Conservation (phyloP, 2,329 filamentous ascomycete genomes). For the Fusarium sp. region DNA sequence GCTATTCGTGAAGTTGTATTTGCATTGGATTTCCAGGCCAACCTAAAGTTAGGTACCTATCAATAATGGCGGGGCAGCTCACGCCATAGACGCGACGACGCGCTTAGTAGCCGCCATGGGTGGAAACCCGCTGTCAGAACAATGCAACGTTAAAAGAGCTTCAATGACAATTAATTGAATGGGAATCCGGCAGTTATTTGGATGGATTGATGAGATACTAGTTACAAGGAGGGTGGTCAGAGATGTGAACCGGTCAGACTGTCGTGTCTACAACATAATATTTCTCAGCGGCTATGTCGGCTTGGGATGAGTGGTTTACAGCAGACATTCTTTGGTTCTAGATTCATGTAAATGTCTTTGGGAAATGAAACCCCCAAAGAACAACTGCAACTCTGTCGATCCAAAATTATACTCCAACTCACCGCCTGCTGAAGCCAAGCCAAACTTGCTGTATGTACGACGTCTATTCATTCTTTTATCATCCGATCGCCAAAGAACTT, state of each 20-base stretch:
- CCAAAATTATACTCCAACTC: slow-evolving; percentile 28
- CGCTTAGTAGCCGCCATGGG: slow-evolving; percentile 43
- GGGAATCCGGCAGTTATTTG: neutral
- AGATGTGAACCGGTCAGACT: neutral
- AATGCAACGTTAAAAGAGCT: slow-evolving; percentile 24
- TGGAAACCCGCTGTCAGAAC: slow-evolving; percentile 10
- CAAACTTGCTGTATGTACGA: slow-evolving; percentile 3
- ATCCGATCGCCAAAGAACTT: slow-evolving; percentile 4
- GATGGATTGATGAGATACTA: neutral
- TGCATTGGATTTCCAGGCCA: slow-evolving; percentile 28
- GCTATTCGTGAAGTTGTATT: slow-evolving; percentile 30
- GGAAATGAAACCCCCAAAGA: slow-evolving; percentile 33
- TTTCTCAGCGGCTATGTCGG: slow-evolving; percentile 39
- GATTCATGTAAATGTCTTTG: slow-evolving; percentile 28
- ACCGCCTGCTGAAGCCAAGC: slow-evolving; percentile 28
- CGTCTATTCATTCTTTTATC: slow-evolving; percentile 1
- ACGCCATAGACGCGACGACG: slow-evolving; percentile 35
- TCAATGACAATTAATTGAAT: neutral
- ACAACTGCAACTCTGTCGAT: slow-evolving; percentile 26
- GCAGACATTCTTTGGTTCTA: slow-evolving; percentile 18
- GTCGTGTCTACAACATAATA: slow-evolving; percentile 1
- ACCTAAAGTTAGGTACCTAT: slow-evolving; percentile 10
- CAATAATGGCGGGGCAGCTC: slow-evolving; percentile 34
- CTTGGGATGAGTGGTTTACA: slow-evolving; percentile 30
- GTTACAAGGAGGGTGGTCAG: slow-evolving; percentile 10